Base-by-base conservation (phyloP, 345 rosid species). In the Luvunga scandens region DNA sequence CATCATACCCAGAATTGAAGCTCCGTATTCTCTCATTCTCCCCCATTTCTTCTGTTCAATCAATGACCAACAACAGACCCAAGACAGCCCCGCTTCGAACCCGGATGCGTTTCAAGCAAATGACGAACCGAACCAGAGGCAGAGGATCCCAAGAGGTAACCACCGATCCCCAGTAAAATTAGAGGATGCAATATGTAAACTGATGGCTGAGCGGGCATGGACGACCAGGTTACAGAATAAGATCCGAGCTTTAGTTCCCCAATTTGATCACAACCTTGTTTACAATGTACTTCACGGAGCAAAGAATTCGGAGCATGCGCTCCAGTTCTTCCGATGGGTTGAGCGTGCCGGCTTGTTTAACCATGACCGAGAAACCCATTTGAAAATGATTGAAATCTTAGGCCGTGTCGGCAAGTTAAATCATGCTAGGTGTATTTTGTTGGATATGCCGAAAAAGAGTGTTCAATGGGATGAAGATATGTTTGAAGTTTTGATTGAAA, bases 251-350 rank as follows among this genome's bases (percentile, higher is more conserved):
- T 82, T 95, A 33, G 98, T 90, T 18, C 93, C 97, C 9, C 89
- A 87, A 64, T 95, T 94, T 78, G 97, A 93, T 68, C 88, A 89
- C 75, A 81, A 96, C 5, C 72, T 95, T 14, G 97, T 93, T 9
- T 93, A 93, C 75, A 95, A 93, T 50, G 98, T 93, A 1, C 81
- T 91, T 75, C 97, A 95, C 69, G 84, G 91, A 18, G 91, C 98
- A 5, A 85, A 82, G 69, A 88, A 88, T 69, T 77, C 89, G 55
- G 98, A 93, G 28, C 98, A 93, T 53, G 98, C 97, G 57, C 97
- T 94, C 79, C 98, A 94, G 76, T 94, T 94, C 88, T 94, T 91
- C 79, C 84, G 98, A 65, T 95, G 97, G 98, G 88, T 94, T 7
- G 97, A 95, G 84, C 94, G 98, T 77, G 80, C 97, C 21, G 95